Conservation (phyloP, 257 asterid genomes). For the Petunia secreta region DNA sequence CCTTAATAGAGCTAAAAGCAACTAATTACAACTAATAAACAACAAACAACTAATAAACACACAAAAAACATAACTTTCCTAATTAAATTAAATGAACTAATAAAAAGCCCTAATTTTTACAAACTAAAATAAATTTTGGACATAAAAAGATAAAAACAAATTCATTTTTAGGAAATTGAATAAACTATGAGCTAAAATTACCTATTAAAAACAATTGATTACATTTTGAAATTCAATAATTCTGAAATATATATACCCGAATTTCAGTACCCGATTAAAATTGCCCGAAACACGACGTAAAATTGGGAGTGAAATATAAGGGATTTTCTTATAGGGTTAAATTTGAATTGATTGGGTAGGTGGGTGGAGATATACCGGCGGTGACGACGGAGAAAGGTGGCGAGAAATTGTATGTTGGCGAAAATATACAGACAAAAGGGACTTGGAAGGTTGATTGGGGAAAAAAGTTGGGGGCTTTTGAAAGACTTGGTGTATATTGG, state of each 20-base stretch:
- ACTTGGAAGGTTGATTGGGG: not conserved
- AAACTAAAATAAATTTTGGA: not conserved
- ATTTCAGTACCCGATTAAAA: no score
- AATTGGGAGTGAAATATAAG: not conserved
- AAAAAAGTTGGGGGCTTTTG: conserved; percentile 13
- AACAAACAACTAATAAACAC: not conserved
- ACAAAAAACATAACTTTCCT: not conserved
- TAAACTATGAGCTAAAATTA: not conserved
- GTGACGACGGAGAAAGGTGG: not conserved
- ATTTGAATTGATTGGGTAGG: not conserved
- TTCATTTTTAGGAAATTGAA: not conserved
- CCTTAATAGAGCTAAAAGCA: not conserved
- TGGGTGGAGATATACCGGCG: not conserved
- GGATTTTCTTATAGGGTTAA: not conserved
- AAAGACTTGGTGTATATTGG: not conserved
- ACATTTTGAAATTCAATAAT: not conserved
- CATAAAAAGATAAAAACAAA: not conserved
- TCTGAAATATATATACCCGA: not conserved
- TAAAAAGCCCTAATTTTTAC: conserved; percentile 2
- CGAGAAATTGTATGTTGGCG: not conserved
- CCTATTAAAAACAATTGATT: not conserved
- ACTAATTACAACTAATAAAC: not conserved
- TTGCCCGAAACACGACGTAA: not conserved
- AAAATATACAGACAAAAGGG: not conserved
- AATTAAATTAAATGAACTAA: not conserved